Conservation (phyloP, 352 stramenopile species). For the Thraustotheca clavata region DNA sequence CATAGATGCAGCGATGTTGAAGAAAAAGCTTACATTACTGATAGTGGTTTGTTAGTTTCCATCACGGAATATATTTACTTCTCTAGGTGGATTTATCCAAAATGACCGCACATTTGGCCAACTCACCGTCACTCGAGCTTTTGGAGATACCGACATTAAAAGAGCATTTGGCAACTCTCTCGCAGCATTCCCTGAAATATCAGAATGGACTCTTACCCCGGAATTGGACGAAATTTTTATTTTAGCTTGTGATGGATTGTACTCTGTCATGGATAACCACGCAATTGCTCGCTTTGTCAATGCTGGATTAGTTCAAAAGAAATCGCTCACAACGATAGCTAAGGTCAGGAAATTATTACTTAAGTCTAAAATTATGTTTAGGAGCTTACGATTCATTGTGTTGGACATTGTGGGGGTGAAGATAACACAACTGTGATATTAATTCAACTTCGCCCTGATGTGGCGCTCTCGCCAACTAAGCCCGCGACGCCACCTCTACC, state of each 20-base stretch:
- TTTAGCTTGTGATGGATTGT: slow-evolving; percentile 8
- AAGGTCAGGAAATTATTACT: background rate
- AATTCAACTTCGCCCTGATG: background rate
- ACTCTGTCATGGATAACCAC: slow-evolving; percentile 16
- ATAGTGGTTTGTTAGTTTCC: slow-evolving; percentile 1
- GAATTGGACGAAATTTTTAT: slow-evolving; percentile 6
- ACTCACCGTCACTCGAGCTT: slow-evolving; percentile 24
- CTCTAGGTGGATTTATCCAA: slow-evolving; percentile 21
- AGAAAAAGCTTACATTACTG: slow-evolving; percentile 8
- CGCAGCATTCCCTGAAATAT: slow-evolving; percentile 7
- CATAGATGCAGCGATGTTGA: slow-evolving; percentile 16
- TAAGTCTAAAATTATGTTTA: background rate
- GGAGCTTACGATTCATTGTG: background rate
- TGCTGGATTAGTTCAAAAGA: background rate
- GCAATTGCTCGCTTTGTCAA: background rate
- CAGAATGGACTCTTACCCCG: slow-evolving; percentile 8
- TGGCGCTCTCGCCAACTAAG: background rate
- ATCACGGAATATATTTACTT: background rate
- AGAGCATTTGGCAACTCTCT: slow-evolving; percentile 1
- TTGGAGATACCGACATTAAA: slow-evolving; percentile 27
- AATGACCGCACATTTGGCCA: slow-evolving; percentile 24
- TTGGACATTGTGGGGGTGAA: background rate
- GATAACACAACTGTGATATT: slow-evolving; percentile 16
- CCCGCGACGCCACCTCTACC: background rate
- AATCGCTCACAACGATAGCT: background rate